Evolutionary conservation across 2,329 filamentous ascomycete species (phyloP).

Genomic region (Magnaporthiopsis poae): DNA sequence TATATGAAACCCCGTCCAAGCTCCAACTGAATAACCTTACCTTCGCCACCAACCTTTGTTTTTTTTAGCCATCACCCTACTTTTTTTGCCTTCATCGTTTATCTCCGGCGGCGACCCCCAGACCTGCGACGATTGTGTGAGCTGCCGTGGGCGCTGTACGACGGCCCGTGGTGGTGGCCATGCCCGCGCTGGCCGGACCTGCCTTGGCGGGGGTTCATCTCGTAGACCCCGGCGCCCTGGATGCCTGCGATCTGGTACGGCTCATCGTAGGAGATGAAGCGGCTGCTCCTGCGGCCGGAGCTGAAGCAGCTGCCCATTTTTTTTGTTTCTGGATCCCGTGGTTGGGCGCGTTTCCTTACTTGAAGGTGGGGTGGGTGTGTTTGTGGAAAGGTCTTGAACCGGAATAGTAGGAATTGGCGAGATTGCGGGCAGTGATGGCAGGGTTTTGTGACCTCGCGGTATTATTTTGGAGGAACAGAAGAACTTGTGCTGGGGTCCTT

Average conservation of each 20-base stretch:
- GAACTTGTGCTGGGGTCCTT: not conserved
- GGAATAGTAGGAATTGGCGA: not conserved
- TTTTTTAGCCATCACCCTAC: not conserved
- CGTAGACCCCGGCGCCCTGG: not conserved
- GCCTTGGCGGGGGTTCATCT: not conserved
- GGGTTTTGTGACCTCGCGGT: no score
- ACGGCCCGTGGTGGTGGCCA: not conserved
- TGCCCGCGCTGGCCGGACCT: not conserved
- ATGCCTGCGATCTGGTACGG: not conserved
- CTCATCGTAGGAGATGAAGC: not conserved
- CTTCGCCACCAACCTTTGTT: not conserved
- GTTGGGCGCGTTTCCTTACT: not conserved
- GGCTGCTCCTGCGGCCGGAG: not conserved
- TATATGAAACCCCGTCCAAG: not conserved
- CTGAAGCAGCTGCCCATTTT: conserved; percentile 6
- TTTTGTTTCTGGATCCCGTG: no score
- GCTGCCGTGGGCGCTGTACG: not conserved
- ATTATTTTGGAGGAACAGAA: no score
- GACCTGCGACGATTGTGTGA: not conserved
- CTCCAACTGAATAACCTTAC: not conserved
- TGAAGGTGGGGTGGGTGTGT: not conserved
- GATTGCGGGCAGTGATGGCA: not conserved
- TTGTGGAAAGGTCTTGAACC: not conserved
- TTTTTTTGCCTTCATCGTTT: no score
- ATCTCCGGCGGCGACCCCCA: not conserved